A percentile compares a stretch with the other conserved stretches of the same genome.
phyloP scores from a whole-genome alignment of 345 rosid species.

The Hypericum perforatum region DNA sequence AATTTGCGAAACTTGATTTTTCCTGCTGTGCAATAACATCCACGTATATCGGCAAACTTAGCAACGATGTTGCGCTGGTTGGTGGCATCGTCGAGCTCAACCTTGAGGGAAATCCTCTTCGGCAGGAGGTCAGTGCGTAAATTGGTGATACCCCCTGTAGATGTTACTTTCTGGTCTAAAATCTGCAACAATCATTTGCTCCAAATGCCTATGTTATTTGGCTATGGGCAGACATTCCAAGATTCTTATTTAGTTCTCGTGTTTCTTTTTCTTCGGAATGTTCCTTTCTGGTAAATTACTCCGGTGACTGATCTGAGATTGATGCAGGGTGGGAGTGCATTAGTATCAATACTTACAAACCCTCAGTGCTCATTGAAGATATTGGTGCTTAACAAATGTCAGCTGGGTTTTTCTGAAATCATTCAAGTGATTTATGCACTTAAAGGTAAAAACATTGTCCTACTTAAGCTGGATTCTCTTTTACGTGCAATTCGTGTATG shows the following conservation, averaged over 20 bases:
- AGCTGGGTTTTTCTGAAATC: slow-evolving; percentile 57
- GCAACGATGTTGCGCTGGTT: slow-evolving; percentile 22
- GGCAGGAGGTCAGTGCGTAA: slow-evolving; percentile 49
- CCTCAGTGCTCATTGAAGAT: slow-evolving; percentile 53
- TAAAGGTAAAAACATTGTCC: slow-evolving; percentile 32
- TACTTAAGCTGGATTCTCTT: not conserved
- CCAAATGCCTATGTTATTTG: too few relatives aligned
- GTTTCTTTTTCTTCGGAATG: not conserved
- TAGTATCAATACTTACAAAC: slow-evolving; percentile 48
- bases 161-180: too few relatives aligned
- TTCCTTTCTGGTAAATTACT: not conserved
- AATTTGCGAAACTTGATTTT: slow-evolving; percentile 63
- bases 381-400: slow-evolving; percentile 59
- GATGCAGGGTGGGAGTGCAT: slow-evolving; percentile 53
- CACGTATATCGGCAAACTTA: slow-evolving; percentile 33
- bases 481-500: not conserved
- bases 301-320: slow-evolving; percentile 11
- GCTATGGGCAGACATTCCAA: too few relatives aligned
- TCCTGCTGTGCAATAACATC: slow-evolving; percentile 57
- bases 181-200: too few relatives aligned
- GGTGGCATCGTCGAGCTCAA: slow-evolving; percentile 54
- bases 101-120: slow-evolving; percentile 63
- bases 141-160: not conserved
- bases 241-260: not conserved
- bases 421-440: slow-evolving; percentile 61